Evolutionary conservation across 495 filamentous ascomycete genomes (phyloP), one percentile per base, ranked within the genome.

Genomic region (Daldinia bambusicola): DNA sequence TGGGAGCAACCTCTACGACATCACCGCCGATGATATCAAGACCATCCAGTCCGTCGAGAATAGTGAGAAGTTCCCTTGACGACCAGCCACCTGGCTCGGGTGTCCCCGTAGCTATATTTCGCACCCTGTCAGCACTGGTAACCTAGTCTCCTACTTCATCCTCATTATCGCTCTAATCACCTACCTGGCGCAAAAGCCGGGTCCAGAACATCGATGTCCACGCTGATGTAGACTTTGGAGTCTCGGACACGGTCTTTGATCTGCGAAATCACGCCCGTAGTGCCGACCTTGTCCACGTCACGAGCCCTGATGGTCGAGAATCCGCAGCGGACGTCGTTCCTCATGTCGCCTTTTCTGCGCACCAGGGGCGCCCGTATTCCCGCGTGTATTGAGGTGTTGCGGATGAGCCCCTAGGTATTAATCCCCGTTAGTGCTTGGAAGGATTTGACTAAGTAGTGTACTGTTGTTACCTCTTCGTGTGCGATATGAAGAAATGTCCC

Each of bases 141-240:
- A 22, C 9, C 20, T 20, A 22, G 20, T 12, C 43, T 22, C 9
- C 16, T 1, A 2, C 6, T 8, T 48, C 20, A 22, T 20, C 43
- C 7, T 48, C 20, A 22, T 20, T 16, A 8, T 22, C 8, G n/a
- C n/a, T n/a, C n/a, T n/a, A n/a, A 22, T 22, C 26, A 18, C 74
- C 43, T 69, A 78, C 80, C 80, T 12, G 80, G 80, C 26, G 80
- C 80, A 67, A 70, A 81, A 2, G 92, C 93, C 4, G 93, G 93
- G 74, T 97, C 93, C 13, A 97, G 78, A 0, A 92, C 92, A 74
- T 97, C 93, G 63, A 97, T 96, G 73, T 97, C 93, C 45, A 97
- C 93, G 61, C 88, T 92, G 45, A 96, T 83, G 75, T 97, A 97
- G 2, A 95, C 91, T 0, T 87, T 90, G 50, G 91, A 88, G 14